A percentile compares a stretch with the other conserved stretches of the same genome.
phyloP scores from a whole-genome alignment of 2,329 filamentous ascomycete genomes.

The Apiospora saccharicola region DNA sequence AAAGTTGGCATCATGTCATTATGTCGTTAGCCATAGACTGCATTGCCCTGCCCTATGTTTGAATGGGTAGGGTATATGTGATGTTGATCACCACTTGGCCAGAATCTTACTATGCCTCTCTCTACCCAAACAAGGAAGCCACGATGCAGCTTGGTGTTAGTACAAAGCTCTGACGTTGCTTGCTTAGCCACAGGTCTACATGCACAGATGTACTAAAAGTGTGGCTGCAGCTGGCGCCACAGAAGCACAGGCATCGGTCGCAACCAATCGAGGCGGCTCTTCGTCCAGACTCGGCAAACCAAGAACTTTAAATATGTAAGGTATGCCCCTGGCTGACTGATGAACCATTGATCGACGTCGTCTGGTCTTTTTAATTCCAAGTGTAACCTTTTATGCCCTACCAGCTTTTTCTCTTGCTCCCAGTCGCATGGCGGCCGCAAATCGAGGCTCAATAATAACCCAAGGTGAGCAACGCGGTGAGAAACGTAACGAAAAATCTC shows the following conservation, averaged over 20 bases:
- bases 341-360: not conserved
- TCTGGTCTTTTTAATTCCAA: not conserved
- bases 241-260: not conserved
- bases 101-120: not conserved
- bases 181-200: not conserved
- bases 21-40: constrained; percentile 16
- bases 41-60: not conserved
- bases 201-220: not conserved
- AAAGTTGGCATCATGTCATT: constrained; percentile 13
- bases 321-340: not conserved
- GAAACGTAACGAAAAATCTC: not conserved
- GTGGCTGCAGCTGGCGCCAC: not conserved
- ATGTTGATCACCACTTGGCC: not conserved
- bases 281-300: not conserved
- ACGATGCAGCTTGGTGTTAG: constrained; percentile 9
- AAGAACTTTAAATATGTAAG: not conserved
- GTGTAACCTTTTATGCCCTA: not conserved
- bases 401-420: not conserved
- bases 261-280: not conserved
- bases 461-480: not conserved
- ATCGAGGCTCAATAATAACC: not conserved
- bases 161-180: constrained; percentile 6
- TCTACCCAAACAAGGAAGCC: constrained; percentile 12
- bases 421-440: no score
- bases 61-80: not conserved